phyloP scores from a whole-genome alignment of 2,329 filamentous ascomycete genomes.

The Xylariaceae sp. region DNA sequence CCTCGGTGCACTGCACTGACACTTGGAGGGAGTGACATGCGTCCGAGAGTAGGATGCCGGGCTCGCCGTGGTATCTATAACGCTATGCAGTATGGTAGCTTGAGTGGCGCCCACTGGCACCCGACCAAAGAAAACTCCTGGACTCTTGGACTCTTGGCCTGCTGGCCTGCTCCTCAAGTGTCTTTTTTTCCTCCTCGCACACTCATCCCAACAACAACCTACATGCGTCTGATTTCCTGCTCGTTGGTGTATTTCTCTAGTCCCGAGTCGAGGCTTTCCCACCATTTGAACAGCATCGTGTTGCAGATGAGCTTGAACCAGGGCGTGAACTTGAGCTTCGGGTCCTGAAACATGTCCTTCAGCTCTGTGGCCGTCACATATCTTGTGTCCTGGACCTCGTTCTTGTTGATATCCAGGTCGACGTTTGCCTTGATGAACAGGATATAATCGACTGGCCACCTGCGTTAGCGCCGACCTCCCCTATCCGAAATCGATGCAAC shows the following conservation, averaged over 20 bases:
- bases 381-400: conserved; percentile 79
- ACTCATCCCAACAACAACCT: conserved; percentile 5
- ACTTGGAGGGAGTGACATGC: too few relatives aligned
- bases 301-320: conserved; percentile 99
- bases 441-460: conserved; percentile 79
- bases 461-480: conserved; percentile 13
- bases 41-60: too few relatives aligned
- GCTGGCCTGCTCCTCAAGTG: too few relatives aligned
- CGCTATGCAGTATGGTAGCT: too few relatives aligned
- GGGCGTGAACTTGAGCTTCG: conserved; percentile 78
- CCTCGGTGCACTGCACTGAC: too few relatives aligned
- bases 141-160: too few relatives aligned
- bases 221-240: conserved; percentile 81
- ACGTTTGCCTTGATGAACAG: conserved; percentile 96
- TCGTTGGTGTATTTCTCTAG: conserved; percentile 83
- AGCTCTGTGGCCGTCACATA: conserved; percentile 80
- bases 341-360: conserved; percentile 77
- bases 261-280: conserved; percentile 73
- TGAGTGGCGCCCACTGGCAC: too few relatives aligned
- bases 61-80: too few relatives aligned
- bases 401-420: conserved; percentile 70
- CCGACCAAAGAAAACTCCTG: too few relatives aligned
- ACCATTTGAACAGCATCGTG: conserved; percentile 97
- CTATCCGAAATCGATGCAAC: too few relatives aligned
- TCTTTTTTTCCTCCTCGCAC: too few relatives aligned